Evolutionary conservation across 129 eudicot species (phyloP).

Genomic region (Pittosporum tobira): DNA sequence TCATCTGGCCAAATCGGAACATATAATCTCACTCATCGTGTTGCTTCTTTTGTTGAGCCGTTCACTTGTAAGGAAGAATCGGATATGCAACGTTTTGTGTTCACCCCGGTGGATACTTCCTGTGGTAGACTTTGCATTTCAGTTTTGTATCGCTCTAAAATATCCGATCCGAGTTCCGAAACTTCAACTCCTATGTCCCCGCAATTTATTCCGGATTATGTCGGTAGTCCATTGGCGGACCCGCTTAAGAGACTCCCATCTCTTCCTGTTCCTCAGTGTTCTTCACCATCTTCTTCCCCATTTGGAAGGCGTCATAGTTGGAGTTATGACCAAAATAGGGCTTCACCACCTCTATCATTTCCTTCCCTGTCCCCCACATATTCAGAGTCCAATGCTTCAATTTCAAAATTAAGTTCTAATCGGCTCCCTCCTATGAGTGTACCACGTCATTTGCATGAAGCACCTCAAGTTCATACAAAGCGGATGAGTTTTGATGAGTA

Average conservation of each 20-base stretch:
- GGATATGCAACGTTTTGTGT: conserved; percentile 66
- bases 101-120: conserved; percentile 75
- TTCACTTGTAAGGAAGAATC: conserved; percentile 59
- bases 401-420: conserved; percentile 32
- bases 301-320: conserved; percentile 86
- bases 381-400: conserved; percentile 54
- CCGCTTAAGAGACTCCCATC: conserved; percentile 69
- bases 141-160: conserved; percentile 44
- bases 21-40: conserved; percentile 54
- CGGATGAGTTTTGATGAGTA: conserved; percentile 54
- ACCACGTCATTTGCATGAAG: conserved; percentile 38
- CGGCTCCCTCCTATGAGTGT: conserved; percentile 55
- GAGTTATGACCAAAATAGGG: conserved; percentile 55
- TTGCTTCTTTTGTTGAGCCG: conserved; percentile 68
- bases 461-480: conserved; percentile 34
- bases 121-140: conserved; percentile 81
- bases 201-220: conserved; percentile 76
- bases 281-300: conserved; percentile 56
- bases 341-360: conserved; percentile 45
- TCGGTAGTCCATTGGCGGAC: conserved; percentile 84
- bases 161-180: conserved; percentile 51
- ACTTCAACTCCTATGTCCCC: conserved; percentile 81
- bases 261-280: conserved; percentile 35
- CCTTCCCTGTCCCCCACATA: conserved; percentile 83
- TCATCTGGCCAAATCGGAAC: conserved; percentile 57